Percentiles rank a stretch among this genome's conserved stretches.
These are phyloP conservation scores for Hypholoma sublateritium DNA, from an alignment of 768 basidiomycete species.

Conservation along the genomic window DNA sequence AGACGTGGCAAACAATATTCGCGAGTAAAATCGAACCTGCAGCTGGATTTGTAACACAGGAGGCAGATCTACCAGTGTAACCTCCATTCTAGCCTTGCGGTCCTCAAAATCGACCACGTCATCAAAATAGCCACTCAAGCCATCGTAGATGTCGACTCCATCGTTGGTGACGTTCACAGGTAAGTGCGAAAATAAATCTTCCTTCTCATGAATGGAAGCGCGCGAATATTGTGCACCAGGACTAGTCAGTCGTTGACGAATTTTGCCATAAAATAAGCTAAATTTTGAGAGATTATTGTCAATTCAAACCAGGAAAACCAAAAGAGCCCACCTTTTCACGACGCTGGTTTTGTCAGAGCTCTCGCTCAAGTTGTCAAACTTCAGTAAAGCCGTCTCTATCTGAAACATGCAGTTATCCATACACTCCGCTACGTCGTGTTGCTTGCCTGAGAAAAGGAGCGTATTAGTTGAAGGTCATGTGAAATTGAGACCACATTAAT, in stretches of 20 bases:
- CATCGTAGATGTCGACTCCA: slow-evolving; percentile 91
- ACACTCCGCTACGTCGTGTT: slow-evolving; percentile 98
- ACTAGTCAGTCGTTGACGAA: slow-evolving; percentile 53
- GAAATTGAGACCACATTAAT: slow-evolving; percentile 18
- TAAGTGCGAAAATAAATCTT: slow-evolving; percentile 91
- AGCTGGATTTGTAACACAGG: slow-evolving; percentile 93
- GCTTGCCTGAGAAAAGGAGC: slow-evolving; percentile 59
- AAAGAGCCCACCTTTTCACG: slow-evolving; percentile 65
- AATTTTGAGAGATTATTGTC: background rate
- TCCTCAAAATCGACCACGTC: slow-evolving; percentile 87
- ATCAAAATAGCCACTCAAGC: slow-evolving; percentile 88
- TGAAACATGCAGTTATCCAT: slow-evolving; percentile 99
- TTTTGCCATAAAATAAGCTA: slow-evolving; percentile 85
- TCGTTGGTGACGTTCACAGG: slow-evolving; percentile 92
- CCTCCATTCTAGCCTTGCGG: slow-evolving; percentile 84
- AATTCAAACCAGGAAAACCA: background rate
- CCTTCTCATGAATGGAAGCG: slow-evolving; percentile 74
- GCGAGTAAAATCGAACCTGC: slow-evolving; percentile 55
- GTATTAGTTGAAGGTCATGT: slow-evolving; percentile 10
- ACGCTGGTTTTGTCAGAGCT: slow-evolving; percentile 68
- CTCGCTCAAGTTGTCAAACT: slow-evolving; percentile 57
- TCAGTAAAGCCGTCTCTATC: slow-evolving; percentile 88
- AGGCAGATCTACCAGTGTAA: slow-evolving; percentile 82
- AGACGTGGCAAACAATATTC: background rate
- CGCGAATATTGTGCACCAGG: slow-evolving; percentile 38